phyloP scores from a whole-genome alignment of 345 rosid species.

The Eucalyptus coolabah region DNA sequence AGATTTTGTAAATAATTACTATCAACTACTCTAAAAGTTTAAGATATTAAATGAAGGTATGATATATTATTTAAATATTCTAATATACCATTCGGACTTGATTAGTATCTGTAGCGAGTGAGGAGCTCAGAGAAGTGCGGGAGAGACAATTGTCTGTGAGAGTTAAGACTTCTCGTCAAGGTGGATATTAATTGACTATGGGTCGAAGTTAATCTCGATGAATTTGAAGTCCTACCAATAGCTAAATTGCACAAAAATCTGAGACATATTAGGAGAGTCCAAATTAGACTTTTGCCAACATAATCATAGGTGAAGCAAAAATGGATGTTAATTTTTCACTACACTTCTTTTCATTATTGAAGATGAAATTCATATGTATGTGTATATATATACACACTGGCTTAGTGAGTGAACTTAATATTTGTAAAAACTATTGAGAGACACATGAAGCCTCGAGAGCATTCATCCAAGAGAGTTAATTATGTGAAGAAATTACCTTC shows the following conservation, averaged over 20 bases:
- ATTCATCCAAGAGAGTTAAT: background rate
- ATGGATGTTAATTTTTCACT: background rate
- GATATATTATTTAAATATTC: too few species aligned
- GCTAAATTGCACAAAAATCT: background rate
- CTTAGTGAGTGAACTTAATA: background rate
- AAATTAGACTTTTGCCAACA: background rate
- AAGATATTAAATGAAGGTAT: too few species aligned
- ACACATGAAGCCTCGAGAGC: background rate
- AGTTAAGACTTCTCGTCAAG: background rate
- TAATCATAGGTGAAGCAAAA: background rate
- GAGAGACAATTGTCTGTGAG: background rate
- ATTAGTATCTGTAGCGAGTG: background rate
- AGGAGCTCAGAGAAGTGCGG: background rate
- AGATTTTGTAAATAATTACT: too few species aligned
- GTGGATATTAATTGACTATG: background rate
- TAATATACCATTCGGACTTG: background rate
- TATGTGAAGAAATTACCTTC: background rate
- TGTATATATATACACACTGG: too few species aligned
- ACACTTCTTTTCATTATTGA: background rate
- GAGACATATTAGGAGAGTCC: background rate
- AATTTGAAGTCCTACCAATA: background rate
- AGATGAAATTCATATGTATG: background rate
- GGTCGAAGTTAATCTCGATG: background rate
- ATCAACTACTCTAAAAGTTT: too few species aligned
- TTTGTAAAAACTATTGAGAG: background rate